phyloP scores from a whole-genome alignment of 148 eudicot species.

The Rhododendron simsii region DNA sequence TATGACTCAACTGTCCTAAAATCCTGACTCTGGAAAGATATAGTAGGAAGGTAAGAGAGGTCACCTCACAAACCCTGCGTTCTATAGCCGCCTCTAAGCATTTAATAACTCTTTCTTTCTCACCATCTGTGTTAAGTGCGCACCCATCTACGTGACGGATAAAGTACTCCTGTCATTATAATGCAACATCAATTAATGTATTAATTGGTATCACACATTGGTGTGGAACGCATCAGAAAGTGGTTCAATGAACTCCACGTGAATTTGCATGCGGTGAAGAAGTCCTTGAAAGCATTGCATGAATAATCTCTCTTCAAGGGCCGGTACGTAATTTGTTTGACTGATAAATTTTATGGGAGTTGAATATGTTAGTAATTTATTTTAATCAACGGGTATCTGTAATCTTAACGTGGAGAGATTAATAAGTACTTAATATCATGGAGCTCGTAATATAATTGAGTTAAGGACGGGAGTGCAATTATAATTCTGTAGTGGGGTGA shows the following conservation, averaged over 20 bases:
- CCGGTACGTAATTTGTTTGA: neutral
- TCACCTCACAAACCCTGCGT: conserved; percentile 72
- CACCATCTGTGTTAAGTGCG: conserved; percentile 54
- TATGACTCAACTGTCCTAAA: too few relatives aligned
- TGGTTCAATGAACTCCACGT: neutral
- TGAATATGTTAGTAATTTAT: too few relatives aligned
- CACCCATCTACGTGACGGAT: conserved; percentile 71
- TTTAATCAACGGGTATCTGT: too few relatives aligned
- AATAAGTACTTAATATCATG: too few relatives aligned
- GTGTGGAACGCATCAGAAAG: neutral
- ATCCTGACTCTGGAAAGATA: too few relatives aligned
- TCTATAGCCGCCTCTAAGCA: conserved; percentile 85
- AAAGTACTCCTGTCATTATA: conserved; percentile 55
- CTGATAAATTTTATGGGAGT: too few relatives aligned
- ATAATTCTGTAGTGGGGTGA: too few relatives aligned
- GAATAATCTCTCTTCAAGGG: neutral
- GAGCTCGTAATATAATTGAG: too few relatives aligned
- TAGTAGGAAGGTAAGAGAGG: neutral
- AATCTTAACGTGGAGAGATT: too few relatives aligned
- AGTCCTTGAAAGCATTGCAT: neutral
- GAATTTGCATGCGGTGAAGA: neutral
- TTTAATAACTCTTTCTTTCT: conserved; percentile 62
- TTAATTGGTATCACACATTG: neutral
- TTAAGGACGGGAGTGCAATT: too few relatives aligned
- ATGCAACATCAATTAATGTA: too few relatives aligned